Base-by-base conservation (phyloP, 352 stramenopile species). In the Phytophthora europaea region DNA sequence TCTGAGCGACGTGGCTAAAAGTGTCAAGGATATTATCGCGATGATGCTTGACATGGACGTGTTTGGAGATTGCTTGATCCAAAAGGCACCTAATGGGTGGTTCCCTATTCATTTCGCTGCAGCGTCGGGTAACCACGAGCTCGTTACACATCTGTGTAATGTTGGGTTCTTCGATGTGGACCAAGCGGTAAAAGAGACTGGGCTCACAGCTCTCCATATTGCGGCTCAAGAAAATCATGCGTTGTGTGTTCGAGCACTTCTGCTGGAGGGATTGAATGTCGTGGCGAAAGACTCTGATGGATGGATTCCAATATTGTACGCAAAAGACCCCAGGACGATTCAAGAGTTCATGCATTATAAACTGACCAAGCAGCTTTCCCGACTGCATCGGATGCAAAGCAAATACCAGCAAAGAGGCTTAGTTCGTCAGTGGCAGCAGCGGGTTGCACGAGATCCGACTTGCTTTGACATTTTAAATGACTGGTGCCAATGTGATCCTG, bases 401-500 rank as follows among this genome's bases (percentile, higher is more conserved):
- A 86, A 83, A 40, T 89, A 80, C 22, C 56, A 86, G 33, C 64
- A 83, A 15, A 72, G 75, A 61, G 87, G 79, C 7, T 63, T 87
- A 54, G 73, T 94, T 28, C 65, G 68, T 59, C 71, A 76, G 23
- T 93, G 83, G 85, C 79, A 89, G 55, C 76, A 73, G 5, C 48
- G 53, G 3, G 65, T 92, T 33, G 75, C 78, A 40, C 64, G 64
- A 20, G 81, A 92, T 10, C 73, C 84, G 9, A 80, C 53, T 16
- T 88, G 75, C 28, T 89, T 84, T 53, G 72, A 84, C 50, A 88
- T 93, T 67, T 40, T 94, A 3, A 94, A 94, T 70, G 87, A 94
- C 68, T 91, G 83, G 85, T 89, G 87, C 43, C 75, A 79, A 61
- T 61, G 59, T 50, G 70, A 91, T 60, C 56, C 70, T 20, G 73